Percentiles rank a stretch among this genome's conserved stretches.
Evolutionary conservation across 441 rosid genomes (phyloP).

Genomic region (Bocquillonia castaneifolia): DNA sequence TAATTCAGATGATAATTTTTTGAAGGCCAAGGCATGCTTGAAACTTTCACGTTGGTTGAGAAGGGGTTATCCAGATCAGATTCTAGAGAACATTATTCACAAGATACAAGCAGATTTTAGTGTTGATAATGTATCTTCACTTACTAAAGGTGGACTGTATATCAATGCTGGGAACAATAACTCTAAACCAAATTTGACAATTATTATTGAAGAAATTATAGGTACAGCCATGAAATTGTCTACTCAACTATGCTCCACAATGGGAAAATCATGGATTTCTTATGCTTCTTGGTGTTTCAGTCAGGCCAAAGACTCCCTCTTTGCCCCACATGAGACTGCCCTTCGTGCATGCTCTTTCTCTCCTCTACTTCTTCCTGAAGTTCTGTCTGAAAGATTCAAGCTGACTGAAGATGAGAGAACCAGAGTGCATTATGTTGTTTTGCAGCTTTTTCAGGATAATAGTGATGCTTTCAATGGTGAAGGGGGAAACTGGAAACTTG

Average conservation of each 20-base stretch:
- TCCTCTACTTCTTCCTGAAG: slow-evolving; percentile 56
- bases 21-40: slow-evolving; percentile 94
- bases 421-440: slow-evolving; percentile 46
- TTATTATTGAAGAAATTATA: slow-evolving; percentile 63
- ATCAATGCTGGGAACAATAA: slow-evolving; percentile 35
- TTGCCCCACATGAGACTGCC: slow-evolving; percentile 36
- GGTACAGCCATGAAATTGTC: slow-evolving; percentile 81
- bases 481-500: slow-evolving; percentile 32
- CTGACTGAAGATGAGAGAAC: slow-evolving; percentile 68
- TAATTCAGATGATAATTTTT: slow-evolving; percentile 49
- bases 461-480: slow-evolving; percentile 32
- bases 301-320: slow-evolving; percentile 67
- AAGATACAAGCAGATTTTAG: slow-evolving; percentile 54
- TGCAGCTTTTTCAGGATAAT: slow-evolving; percentile 41
- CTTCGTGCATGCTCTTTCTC: slow-evolving; percentile 57
- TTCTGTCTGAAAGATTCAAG: slow-evolving; percentile 59
- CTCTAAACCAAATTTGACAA: slow-evolving; percentile 35
- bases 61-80: slow-evolving; percentile 44
- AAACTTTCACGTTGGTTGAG: slow-evolving; percentile 85
- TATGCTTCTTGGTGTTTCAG: slow-evolving; percentile 94
- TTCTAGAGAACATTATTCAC: slow-evolving; percentile 46
- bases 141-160: slow-evolving; percentile 27
- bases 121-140: slow-evolving; percentile 35
- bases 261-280: slow-evolving; percentile 98
- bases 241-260: slow-evolving; percentile 75